A percentile compares a stretch with the other conserved stretches of the same genome.
Evolutionary conservation across 768 basidiomycete genomes (phyloP).

Genomic region (Xanthoconium stramineum): DNA sequence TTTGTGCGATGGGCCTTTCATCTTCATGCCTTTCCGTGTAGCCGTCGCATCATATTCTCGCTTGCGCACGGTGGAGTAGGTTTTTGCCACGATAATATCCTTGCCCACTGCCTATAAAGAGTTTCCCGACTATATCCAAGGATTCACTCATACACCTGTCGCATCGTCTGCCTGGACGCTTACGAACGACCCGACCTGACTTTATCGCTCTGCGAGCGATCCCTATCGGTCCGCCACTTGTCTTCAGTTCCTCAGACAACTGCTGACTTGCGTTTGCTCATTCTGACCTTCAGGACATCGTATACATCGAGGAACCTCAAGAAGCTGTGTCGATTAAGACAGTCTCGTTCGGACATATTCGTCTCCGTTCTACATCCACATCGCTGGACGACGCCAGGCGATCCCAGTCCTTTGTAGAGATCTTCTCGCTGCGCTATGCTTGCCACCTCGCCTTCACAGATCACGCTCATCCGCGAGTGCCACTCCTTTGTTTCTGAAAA

Average conservation of each 20-base stretch:
- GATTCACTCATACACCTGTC: neutral
- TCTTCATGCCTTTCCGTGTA: conserved; percentile 15
- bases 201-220: conserved; percentile 3
- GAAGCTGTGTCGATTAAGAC: neutral
- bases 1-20: conserved; percentile 21
- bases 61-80: neutral
- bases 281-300: neutral
- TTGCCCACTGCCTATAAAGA: conserved; percentile 17
- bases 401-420: neutral
- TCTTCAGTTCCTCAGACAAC: neutral
- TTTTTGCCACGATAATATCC: neutral
- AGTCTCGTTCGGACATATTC: neutral
- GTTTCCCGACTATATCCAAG: neutral
- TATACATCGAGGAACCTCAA: neutral
- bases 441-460: conserved; percentile 1
- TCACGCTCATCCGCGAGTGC: neutral
- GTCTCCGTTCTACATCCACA: neutral
- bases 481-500: conserved; percentile 3
- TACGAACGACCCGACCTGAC: neutral
- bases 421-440: conserved; percentile 1
- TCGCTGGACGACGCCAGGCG: neutral
- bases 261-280: neutral
- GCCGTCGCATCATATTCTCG: conserved; percentile 5
- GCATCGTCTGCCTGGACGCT: conserved; percentile 12
- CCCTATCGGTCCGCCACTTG: conserved; percentile 4